Percentiles rank a stretch among this genome's conserved stretches.
Evolutionary conservation across 305 asterid species (phyloP).

Genomic region (Fraxinus sp.): DNA sequence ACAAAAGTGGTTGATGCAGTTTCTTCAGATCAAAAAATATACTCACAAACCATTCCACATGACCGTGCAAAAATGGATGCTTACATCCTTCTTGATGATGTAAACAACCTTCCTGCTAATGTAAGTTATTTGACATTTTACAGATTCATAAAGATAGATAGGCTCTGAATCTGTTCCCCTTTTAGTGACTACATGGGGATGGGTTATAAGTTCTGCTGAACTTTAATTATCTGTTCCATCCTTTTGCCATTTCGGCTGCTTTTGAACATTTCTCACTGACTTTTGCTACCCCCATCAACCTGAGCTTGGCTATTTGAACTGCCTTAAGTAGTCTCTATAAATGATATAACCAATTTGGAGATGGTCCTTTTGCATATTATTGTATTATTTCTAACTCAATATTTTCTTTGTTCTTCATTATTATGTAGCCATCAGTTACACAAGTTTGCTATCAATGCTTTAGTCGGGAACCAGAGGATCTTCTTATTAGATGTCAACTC

Average conservation of each 20-base stretch:
- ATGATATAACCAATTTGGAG: neutral
- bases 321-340: neutral
- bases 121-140: conserved; percentile 41
- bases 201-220: neutral
- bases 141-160: neutral
- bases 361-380: neutral
- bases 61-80: conserved; percentile 44
- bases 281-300: neutral
- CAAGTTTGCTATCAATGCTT: conserved; percentile 61
- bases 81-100: conserved; percentile 55
- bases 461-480: conserved; percentile 76
- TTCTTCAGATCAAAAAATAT: conserved; percentile 81
- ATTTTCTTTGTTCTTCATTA: conserved; percentile 16
- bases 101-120: conserved; percentile 31
- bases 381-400: conserved; percentile 5
- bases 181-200: neutral
- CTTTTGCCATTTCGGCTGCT: neutral
- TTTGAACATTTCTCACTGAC: neutral
- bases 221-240: neutral
- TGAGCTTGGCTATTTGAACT: neutral
- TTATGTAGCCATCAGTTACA: conserved; percentile 40
- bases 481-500: conserved; percentile 53
- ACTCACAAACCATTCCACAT: conserved; percentile 66
- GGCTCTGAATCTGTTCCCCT: conserved; percentile 4
- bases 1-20: conserved; percentile 67